Conservation (phyloP, 2,329 filamentous ascomycete genomes). For the Fusarium cicatricum region DNA sequence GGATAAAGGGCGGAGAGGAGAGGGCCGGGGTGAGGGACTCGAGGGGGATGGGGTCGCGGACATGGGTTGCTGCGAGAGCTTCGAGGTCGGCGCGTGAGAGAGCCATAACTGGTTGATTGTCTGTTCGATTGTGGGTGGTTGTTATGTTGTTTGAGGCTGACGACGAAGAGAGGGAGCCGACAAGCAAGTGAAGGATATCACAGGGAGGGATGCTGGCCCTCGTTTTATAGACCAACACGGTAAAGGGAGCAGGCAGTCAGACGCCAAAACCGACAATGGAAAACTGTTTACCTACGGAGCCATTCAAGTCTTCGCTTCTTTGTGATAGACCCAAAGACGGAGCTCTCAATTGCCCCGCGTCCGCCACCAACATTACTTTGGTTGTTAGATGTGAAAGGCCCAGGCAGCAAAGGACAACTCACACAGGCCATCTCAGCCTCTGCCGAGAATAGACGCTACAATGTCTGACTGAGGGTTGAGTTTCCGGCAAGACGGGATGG, state of each 20-base stretch:
- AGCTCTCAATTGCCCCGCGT: conserved; percentile 8
- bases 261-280: background rate
- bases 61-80: conserved; percentile 53
- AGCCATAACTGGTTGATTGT: conserved; percentile 23
- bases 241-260: background rate
- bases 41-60: conserved; percentile 49
- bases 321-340: background rate
- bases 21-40: conserved; percentile 49
- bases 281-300: too few relatives aligned
- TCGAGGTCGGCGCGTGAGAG: conserved; percentile 41
- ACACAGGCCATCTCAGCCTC: background rate
- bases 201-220: background rate
- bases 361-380: background rate
- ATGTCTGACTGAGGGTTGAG: background rate
- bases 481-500: conserved; percentile 3
- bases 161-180: too few relatives aligned
- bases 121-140: too few relatives aligned
- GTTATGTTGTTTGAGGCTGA: background rate
- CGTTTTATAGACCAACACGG: background rate
- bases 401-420: background rate
- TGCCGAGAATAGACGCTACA: background rate
- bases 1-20: conserved; percentile 55
- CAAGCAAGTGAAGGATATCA: background rate
- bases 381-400: background rate
- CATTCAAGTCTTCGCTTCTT: background rate